phyloP scores from a whole-genome alignment of 139 green algal genomes.

The Chlorella ohadii region DNA sequence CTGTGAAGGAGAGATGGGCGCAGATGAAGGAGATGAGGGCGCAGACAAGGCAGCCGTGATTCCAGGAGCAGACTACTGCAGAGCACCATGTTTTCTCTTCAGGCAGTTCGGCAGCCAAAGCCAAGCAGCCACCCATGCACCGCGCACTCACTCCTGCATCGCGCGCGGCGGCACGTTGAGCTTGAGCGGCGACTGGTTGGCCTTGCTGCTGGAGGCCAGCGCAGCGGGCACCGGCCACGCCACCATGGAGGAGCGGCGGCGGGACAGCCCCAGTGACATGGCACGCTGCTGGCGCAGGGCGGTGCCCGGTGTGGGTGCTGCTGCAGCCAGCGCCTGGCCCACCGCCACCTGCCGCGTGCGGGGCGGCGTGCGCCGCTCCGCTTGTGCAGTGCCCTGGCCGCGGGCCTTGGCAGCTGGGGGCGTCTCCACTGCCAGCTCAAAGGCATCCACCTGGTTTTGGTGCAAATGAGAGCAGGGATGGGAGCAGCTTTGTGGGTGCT shows the following conservation, averaged over 20 bases:
- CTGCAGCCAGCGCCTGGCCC: neutral
- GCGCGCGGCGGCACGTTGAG: neutral
- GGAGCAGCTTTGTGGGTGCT: too few relatives aligned
- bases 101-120: too few relatives aligned
- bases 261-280: conserved; percentile 47
- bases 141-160: neutral
- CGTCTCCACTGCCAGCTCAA: conserved; percentile 65
- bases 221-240: conserved; percentile 16
- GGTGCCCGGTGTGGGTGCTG: conserved; percentile 8
- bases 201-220: conserved; percentile 27
- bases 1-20: neutral
- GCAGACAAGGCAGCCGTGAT: too few relatives aligned
- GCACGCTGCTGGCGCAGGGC: neutral
- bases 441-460: conserved; percentile 73
- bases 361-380: neutral
- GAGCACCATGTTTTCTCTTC: too few relatives aligned
- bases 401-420: conserved; percentile 6
- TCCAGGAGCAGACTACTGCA: neutral
- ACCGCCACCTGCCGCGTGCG: neutral
- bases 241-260: conserved; percentile 36
- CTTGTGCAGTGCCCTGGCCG: neutral
- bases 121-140: neutral
- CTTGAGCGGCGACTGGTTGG: conserved; percentile 7
- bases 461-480: too few relatives aligned
- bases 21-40: too few relatives aligned